phyloP scores from a whole-genome alignment of 805 yeast species.

The Saccharomyces cerevisiae region DNA sequence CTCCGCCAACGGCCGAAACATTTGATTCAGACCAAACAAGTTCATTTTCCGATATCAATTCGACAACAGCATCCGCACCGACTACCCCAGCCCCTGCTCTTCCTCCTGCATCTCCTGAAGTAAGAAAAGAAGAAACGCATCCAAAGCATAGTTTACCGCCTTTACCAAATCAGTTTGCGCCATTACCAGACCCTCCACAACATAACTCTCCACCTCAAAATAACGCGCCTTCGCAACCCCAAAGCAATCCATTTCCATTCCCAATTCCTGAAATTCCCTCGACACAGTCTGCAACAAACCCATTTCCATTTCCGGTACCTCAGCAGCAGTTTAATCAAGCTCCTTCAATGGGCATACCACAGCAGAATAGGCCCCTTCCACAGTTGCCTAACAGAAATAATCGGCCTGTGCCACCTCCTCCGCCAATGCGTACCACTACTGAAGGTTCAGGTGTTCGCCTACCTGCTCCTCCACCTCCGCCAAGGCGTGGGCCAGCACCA shows the following conservation, averaged over 20 bases:
- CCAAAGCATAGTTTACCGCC: conserved; percentile 21
- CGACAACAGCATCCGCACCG: conserved; percentile 14
- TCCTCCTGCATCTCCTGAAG: conserved; percentile 9
- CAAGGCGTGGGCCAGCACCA: conserved; percentile 28
- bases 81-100: conserved; percentile 13
- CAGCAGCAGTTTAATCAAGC: conserved; percentile 4
- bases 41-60: conserved; percentile 16
- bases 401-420: not conserved
- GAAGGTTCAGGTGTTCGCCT: not conserved
- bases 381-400: conserved; percentile 7
- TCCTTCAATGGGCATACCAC: conserved; percentile 6
- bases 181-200: conserved; percentile 2
- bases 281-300: conserved; percentile 3
- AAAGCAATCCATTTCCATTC: conserved; percentile 6
- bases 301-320: conserved; percentile 4
- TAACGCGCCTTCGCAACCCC: not conserved
- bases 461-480: conserved; percentile 22
- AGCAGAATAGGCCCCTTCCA: conserved; percentile 4
- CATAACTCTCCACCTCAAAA: conserved; percentile 4
- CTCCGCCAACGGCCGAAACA: conserved; percentile 30
- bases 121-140: conserved; percentile 3
- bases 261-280: conserved; percentile 7
- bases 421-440: conserved; percentile 1
- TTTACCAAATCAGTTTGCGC: conserved; percentile 10
- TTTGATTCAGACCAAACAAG: conserved; percentile 11